Evolutionary conservation across 495 filamentous ascomycete species (phyloP).

Genomic region (Penicillium waksmanii): DNA sequence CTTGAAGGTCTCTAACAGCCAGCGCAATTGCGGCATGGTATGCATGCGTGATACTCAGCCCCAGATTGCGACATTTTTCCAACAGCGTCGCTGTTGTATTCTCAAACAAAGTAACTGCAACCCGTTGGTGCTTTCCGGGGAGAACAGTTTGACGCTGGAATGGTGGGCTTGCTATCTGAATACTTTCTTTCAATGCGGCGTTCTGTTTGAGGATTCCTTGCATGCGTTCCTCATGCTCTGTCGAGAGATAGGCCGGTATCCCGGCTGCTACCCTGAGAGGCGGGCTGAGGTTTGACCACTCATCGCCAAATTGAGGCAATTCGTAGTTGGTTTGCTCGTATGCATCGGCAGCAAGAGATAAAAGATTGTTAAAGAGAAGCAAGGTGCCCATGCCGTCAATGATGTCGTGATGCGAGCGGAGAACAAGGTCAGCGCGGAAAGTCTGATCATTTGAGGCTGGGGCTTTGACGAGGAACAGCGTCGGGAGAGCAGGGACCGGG

Average conservation of each 20-base stretch:
- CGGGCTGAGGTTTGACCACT: background rate
- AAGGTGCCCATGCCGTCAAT: conserved; percentile 55
- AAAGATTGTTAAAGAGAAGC: conserved; percentile 35
- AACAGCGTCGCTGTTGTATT: background rate
- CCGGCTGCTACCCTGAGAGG: background rate
- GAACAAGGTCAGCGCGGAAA: conserved; percentile 35
- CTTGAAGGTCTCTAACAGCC: conserved; percentile 22
- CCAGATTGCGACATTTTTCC: background rate
- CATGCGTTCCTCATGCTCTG: background rate
- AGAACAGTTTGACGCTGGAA: background rate
- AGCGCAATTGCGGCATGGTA: conserved; percentile 34
- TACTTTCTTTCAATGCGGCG: background rate
- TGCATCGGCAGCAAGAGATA: conserved; percentile 19
- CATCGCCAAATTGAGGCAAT: conserved; percentile 11
- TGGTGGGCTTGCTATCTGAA: background rate
- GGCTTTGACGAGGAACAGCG: conserved; percentile 41
- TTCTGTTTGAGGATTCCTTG: background rate
- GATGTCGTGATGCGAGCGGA: conserved; percentile 50
- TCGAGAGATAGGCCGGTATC: background rate
- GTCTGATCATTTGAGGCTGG: background rate
- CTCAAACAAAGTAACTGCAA: background rate
- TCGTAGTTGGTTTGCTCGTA: conserved; percentile 10
- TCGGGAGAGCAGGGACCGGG: conserved; percentile 38
- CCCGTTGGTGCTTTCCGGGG: background rate
- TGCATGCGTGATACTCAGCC: conserved; percentile 23